Evolutionary conservation across 495 filamentous ascomycete genomes (phyloP), one percentile per base, ranked within the genome.

Genomic region (Parmelia sp.): DNA sequence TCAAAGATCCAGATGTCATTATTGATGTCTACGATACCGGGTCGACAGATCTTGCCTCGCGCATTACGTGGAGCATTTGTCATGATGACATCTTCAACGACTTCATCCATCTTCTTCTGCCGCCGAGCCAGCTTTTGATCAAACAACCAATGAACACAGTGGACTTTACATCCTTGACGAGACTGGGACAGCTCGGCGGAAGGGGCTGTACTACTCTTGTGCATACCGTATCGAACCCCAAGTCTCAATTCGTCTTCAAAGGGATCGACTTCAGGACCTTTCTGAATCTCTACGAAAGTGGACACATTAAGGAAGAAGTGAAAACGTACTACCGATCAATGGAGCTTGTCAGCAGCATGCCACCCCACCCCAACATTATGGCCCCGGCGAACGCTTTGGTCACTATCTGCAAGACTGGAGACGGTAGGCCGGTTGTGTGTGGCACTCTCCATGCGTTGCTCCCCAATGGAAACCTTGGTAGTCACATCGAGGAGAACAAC

Each of bases 231-330:
- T 36, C 51, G 40, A 27, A 37, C 47, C 58, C 55, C 42, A 58
- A 49, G 25, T 21, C 51, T 44, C 62, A 45, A n/a, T 45, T 42
- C 51, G 55, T 64, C 42, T 64, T 58, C 37, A 64, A 64, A 58
- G 62, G 55, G 11, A 57, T 64, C 19, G 62, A 64, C 55, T 64
- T 64, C 56, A 57, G 55, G 31, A 47, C 62, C n/a, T 64, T 42
- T 58, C 55, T 64, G 39, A 42, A 59, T 25, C 23, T 27, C 47
- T 51, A 51, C 47, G 47, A 44, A 29, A 39, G 23, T 31, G 35
- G 37, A 44, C 36, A 60, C 42, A 42, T 60, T 27, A 27, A 60
- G 42, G 27, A 60, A 39, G 37, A 60, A 60, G 42, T 39, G 36
- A 31, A 60, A 17, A 31, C 19, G 14, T 40, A 19, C 42, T 60